phyloP scores from a whole-genome alignment of 1,284 basidiomycete species.

The Cystobasidium sp. region DNA sequence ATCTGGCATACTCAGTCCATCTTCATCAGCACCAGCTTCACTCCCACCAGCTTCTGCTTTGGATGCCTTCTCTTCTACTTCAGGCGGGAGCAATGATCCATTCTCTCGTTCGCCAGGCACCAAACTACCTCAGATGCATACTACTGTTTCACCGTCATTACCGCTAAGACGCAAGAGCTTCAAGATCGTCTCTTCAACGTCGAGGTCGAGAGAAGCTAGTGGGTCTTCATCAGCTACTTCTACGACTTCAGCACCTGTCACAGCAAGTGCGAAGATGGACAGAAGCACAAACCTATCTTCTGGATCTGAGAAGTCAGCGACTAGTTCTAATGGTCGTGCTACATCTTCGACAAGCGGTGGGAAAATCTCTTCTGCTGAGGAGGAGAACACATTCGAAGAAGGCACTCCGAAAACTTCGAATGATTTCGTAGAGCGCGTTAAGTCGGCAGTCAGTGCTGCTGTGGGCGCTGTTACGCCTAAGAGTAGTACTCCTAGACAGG shows the following conservation, averaged over 20 bases:
- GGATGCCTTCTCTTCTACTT: neutral
- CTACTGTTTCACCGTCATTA: slow-evolving; percentile 42
- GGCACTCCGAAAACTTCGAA: slow-evolving; percentile 5
- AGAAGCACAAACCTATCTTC: slow-evolving; percentile 1
- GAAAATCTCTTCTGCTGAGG: neutral
- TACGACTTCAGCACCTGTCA: neutral
- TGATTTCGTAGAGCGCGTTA: slow-evolving; percentile 18
- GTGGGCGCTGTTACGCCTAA: slow-evolving; percentile 1
- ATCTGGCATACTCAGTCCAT: slow-evolving; percentile 21
- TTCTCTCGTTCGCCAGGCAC: slow-evolving; percentile 16
- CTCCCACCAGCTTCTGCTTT: slow-evolving; percentile 13
- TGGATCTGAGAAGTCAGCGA: slow-evolving; percentile 22
- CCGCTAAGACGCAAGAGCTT: slow-evolving; percentile 43
- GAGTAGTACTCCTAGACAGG: neutral
- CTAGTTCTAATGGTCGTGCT: too few species aligned
- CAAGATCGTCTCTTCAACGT: slow-evolving; percentile 38
- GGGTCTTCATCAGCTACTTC: slow-evolving; percentile 2
- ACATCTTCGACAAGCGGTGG: neutral
- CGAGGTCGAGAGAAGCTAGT: slow-evolving; percentile 6
- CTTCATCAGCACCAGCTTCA: slow-evolving; percentile 38
- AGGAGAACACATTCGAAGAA: slow-evolving; percentile 6
- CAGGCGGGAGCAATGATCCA: neutral
- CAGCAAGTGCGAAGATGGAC: slow-evolving; percentile 1
- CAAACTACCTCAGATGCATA: slow-evolving; percentile 39
- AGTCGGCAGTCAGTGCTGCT: neutral